Evolutionary conservation across 1,139 yeast genomes (phyloP).

Genomic region (Cylindricascospora bacillispora): DNA sequence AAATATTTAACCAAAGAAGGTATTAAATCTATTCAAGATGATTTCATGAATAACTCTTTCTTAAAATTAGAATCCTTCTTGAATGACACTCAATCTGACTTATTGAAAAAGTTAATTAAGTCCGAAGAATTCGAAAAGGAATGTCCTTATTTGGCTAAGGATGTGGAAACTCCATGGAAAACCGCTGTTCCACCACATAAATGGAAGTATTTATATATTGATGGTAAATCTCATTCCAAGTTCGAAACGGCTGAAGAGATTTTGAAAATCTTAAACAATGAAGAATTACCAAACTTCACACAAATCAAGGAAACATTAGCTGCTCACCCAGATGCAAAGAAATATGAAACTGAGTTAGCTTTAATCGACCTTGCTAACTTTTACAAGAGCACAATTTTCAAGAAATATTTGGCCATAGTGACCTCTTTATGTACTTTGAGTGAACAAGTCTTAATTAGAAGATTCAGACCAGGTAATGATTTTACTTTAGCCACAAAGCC

Average conservation of each 20-base stretch:
- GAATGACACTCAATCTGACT: slow-evolving; percentile 39
- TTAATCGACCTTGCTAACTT: slow-evolving; percentile 47
- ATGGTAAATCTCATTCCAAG: slow-evolving; percentile 38
- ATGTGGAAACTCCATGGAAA: slow-evolving; percentile 69
- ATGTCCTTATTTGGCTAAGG: slow-evolving; percentile 48
- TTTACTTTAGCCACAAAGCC: slow-evolving; percentile 81
- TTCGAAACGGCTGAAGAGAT: slow-evolving; percentile 21
- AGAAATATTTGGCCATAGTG: slow-evolving; percentile 53
- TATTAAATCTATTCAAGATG: slow-evolving; percentile 33
- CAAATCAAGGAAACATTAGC: slow-evolving; percentile 22
- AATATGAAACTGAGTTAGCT: slow-evolving; percentile 21
- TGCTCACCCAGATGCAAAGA: slow-evolving; percentile 19
- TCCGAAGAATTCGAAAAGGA: slow-evolving; percentile 40
- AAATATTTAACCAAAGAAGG: slow-evolving; percentile 36
- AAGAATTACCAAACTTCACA: slow-evolving; percentile 43
- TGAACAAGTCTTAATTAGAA: slow-evolving; percentile 59
- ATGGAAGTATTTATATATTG: slow-evolving; percentile 73
- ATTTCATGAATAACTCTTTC: slow-evolving; percentile 55
- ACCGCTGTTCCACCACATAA: slow-evolving; percentile 91
- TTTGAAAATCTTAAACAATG: slow-evolving; percentile 27
- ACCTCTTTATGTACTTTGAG: slow-evolving; percentile 55
- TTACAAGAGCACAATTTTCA: slow-evolving; percentile 48
- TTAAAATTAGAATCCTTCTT: slow-evolving; percentile 56
- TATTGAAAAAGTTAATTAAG: slow-evolving; percentile 38
- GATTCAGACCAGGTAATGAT: slow-evolving; percentile 93